Conservation (phyloP, 2,329 filamentous ascomycete genomes). For the Fusarium burgessii region DNA sequence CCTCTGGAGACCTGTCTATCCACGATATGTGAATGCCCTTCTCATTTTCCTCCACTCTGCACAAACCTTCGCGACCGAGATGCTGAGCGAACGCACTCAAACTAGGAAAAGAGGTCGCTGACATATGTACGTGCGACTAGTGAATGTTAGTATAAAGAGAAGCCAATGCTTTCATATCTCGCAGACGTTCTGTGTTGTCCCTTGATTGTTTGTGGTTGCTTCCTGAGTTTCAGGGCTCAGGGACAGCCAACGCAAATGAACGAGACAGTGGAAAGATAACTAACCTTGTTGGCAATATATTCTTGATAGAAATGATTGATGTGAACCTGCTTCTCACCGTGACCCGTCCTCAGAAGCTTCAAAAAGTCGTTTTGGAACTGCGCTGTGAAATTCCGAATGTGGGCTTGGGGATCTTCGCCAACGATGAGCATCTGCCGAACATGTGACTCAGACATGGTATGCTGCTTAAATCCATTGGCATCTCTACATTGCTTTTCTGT, state of each 20-base stretch:
- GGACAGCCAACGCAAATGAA: too few relatives aligned
- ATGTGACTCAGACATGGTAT: conserved; percentile 86
- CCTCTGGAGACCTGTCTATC: conserved; percentile 92
- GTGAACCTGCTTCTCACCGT: conserved; percentile 90
- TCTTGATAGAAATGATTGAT: conserved; percentile 96
- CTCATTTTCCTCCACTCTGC: conserved; percentile 87
- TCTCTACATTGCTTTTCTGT: conserved; percentile 70
- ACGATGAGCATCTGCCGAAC: conserved; percentile 90
- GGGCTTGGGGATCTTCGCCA: conserved; percentile 86
- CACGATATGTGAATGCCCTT: conserved; percentile 89
- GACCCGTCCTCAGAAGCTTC: conserved; percentile 80
- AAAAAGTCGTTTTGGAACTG: conserved; percentile 87
- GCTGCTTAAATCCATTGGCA: conserved; percentile 92
- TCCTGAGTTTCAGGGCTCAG: not conserved
- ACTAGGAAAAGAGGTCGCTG: not conserved
- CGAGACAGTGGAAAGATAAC: not conserved
- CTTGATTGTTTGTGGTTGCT: not conserved
- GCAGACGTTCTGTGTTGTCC: too few relatives aligned
- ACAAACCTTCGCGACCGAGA: conserved; percentile 87
- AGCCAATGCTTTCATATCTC: too few relatives aligned
- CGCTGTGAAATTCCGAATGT: conserved; percentile 77
- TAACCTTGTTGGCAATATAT: conserved; percentile 81
- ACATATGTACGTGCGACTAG: conserved; percentile 84
- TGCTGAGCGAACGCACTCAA: conserved; percentile 83
- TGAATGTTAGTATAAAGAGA: not conserved